Evolutionary conservation across 352 stramenopile species (phyloP).

Genomic region (Phytophthora syringae): DNA sequence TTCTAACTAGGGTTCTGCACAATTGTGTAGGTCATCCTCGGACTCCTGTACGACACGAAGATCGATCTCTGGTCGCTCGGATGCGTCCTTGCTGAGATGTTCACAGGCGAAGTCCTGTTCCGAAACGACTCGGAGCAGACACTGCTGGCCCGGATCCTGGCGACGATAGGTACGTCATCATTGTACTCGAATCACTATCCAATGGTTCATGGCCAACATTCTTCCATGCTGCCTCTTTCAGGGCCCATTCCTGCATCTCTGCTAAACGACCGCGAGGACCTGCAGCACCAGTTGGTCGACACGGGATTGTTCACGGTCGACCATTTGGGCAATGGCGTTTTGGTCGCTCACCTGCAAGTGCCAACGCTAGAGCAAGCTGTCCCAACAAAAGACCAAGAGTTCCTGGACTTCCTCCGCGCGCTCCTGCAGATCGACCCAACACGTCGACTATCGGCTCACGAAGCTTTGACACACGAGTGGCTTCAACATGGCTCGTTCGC

Average conservation of each 20-base stretch:
- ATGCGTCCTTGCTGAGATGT: constrained; percentile 89
- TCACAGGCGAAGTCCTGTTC: constrained; percentile 90
- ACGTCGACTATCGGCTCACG: constrained; percentile 51
- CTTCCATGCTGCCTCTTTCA: constrained; percentile 9
- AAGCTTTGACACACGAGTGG: constrained; percentile 73
- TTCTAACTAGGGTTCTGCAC: constrained; percentile 38
- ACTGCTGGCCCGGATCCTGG: constrained; percentile 93
- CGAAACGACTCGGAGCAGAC: constrained; percentile 89
- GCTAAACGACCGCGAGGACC: constrained; percentile 53
- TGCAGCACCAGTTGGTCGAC: constrained; percentile 62
- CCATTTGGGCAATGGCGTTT: constrained; percentile 52
- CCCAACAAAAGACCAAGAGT: constrained; percentile 58
- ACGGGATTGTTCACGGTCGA: constrained; percentile 67
- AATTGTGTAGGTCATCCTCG: constrained; percentile 91
- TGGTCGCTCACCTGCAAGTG: constrained; percentile 39
- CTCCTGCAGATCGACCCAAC: constrained; percentile 75
- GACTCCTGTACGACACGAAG: constrained; percentile 88
- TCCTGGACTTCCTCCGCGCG: constrained; percentile 72
- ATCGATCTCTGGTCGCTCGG: constrained; percentile 93
- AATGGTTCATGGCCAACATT: background rate
- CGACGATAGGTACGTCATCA: constrained; percentile 58
- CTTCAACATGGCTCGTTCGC: constrained; percentile 71
- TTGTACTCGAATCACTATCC: background rate
- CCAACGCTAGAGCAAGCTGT: constrained; percentile 66
- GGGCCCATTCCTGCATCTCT: constrained; percentile 73